A percentile compares a stretch with the other conserved stretches of the same genome.
Conservation (phyloP, 805 yeast genomes). For the Teunomyces kruisii region DNA sequence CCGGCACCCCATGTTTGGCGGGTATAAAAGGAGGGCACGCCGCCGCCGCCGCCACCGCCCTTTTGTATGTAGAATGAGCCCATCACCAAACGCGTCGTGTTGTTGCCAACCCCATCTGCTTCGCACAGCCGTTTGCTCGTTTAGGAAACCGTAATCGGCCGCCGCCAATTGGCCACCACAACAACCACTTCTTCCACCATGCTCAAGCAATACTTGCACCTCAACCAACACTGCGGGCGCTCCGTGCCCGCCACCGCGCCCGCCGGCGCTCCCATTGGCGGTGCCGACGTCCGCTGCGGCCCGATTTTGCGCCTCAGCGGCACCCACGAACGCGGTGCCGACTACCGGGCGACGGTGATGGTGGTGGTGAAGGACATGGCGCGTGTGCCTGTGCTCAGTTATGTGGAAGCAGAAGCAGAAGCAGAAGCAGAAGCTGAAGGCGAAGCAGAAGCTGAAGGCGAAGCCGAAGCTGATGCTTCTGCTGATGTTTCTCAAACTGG, state of each 20-base stretch:
- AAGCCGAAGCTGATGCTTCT: too few relatives aligned
- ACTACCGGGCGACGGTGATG: slow-evolving; percentile 69
- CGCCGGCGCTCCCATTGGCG: slow-evolving; percentile 22
- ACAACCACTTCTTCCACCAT: not conserved
- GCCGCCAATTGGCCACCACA: too few relatives aligned
- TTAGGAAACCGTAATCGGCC: too few relatives aligned
- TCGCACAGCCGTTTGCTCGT: too few relatives aligned
- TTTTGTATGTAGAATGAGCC: too few relatives aligned
- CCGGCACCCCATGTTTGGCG: too few relatives aligned
- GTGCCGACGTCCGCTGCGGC: slow-evolving; percentile 62
- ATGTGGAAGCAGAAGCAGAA: not conserved
- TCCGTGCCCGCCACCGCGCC: slow-evolving; percentile 33
- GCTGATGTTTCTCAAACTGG: too few relatives aligned
- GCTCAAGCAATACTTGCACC: slow-evolving; percentile 1
- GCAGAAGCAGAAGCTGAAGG: slow-evolving; percentile 5
- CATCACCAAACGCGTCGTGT: too few relatives aligned
- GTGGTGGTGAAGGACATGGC: slow-evolving; percentile 53
- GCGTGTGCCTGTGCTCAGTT: slow-evolving; percentile 17
- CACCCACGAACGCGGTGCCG: slow-evolving; percentile 49
- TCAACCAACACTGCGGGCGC: slow-evolving; percentile 22
- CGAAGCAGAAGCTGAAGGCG: too few relatives aligned
- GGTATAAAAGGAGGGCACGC: too few relatives aligned
- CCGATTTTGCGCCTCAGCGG: slow-evolving; percentile 73
- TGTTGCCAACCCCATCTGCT: too few relatives aligned
- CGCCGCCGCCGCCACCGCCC: too few relatives aligned